These are phyloP conservation scores for Kwoniella dejecticola DNA, from an alignment of 768 basidiomycete species.

Conservation along the genomic window DNA sequence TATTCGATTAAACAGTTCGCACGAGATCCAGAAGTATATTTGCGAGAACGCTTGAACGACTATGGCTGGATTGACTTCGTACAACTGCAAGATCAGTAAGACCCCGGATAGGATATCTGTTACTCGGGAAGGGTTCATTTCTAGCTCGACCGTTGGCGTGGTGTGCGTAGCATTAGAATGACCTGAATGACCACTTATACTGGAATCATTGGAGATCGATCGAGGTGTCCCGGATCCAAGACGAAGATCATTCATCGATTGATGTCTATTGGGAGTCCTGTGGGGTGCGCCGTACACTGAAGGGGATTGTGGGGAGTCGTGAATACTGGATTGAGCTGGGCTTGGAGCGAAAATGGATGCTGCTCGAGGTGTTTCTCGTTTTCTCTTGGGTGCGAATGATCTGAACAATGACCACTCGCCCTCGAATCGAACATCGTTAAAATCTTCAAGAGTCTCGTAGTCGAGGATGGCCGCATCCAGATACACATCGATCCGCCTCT, in stretches of 20 bases:
- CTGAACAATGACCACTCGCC: slow-evolving; percentile 75
- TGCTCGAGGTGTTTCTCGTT: slow-evolving; percentile 39
- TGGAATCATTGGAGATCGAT: slow-evolving; percentile 20
- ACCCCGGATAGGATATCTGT: slow-evolving; percentile 81
- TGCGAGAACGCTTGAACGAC: slow-evolving; percentile 93
- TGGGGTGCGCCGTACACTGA: slow-evolving; percentile 27
- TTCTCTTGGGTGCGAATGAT: slow-evolving; percentile 55
- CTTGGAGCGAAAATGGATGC: slow-evolving; percentile 19
- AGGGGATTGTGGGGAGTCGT: slow-evolving; percentile 15
- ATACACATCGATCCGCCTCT: slow-evolving; percentile 81
- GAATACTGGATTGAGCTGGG: slow-evolving; percentile 5
- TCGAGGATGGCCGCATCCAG: slow-evolving; percentile 83
- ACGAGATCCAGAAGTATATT: slow-evolving; percentile 96
- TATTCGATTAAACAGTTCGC: slow-evolving; percentile 61
- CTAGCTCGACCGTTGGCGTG: neutral
- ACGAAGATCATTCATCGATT: slow-evolving; percentile 33
- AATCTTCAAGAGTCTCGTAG: slow-evolving; percentile 70
- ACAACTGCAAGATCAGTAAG: slow-evolving; percentile 76
- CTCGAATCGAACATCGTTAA: slow-evolving; percentile 85
- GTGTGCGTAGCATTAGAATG: neutral
- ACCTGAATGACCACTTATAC: slow-evolving; percentile 8
- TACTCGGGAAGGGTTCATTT: slow-evolving; percentile 57
- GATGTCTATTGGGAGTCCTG: slow-evolving; percentile 27
- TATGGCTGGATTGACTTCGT: slow-evolving; percentile 83
- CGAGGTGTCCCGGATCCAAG: slow-evolving; percentile 6